Base-by-base conservation (phyloP, 495 filamentous ascomycete genomes). In the Neurospora tetraspora region DNA sequence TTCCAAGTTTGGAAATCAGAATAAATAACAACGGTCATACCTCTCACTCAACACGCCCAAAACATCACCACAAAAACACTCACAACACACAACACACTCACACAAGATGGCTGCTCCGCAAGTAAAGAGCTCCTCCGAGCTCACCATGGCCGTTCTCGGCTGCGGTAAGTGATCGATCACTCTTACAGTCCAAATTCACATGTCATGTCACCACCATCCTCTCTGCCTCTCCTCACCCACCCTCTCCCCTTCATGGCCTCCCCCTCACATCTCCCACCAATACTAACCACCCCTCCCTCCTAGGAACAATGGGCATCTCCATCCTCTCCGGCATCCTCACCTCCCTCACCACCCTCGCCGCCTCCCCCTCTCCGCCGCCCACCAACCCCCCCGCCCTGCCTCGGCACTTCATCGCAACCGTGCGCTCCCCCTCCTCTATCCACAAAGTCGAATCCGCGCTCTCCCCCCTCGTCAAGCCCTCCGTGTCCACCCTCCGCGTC, bases 261-360 rank as follows among this genome's bases (percentile, higher is more conserved):
- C 69, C 47, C 0, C 27, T 7, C 36, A 1, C 1, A 11, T 39
- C n/a, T 65, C 71, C 37, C 16, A 70, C 72, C 53, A 70, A 73
- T n/a, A n/a, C n/a, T n/a, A n/a, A n/a, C n/a, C n/a, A n/a, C n/a
- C n/a, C n/a, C n/a, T n/a, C 69, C 8, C 20, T 11, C 70, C 18
- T 31, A 87, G 92, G 93, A 70, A 95, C 92, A 27, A 90, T 96
- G 87, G 93, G 93, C 68, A 91, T 92, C 61, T 91, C 93, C 42
- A 94, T 96, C 75, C 87, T 96, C 69, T 92, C 89, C 7, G 93
- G 93, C 68, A 92, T 96, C 75, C 88, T 94, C 69, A 80, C 86
- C 70, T 91, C 91, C 18, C 83, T 94, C 40, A 76, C 82, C 14
- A 23, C 75, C 23, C 84, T 85, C 27, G 86, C 86, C 43, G 83